Evolutionary conservation across 1,284 basidiomycete genomes (phyloP).

Genomic region (Papiliotrema laurentii): DNA sequence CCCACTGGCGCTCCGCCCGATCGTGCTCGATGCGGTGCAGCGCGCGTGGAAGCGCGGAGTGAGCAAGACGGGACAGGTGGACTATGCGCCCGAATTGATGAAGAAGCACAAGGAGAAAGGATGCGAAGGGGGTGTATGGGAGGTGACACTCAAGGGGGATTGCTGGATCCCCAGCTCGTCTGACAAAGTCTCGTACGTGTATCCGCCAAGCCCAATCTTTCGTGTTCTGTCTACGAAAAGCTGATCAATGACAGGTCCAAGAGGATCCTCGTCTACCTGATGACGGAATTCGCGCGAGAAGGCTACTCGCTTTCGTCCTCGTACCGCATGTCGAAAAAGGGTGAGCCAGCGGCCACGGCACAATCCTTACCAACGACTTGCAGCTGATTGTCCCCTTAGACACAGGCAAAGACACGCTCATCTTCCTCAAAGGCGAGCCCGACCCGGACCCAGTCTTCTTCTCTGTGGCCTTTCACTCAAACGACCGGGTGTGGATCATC

Average conservation of each 20-base stretch:
- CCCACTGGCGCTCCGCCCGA: constrained; percentile 24
- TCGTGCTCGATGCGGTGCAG: constrained; percentile 31
- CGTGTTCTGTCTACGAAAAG: background rate
- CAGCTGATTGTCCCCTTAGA: constrained; percentile 18
- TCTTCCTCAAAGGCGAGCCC: constrained; percentile 31
- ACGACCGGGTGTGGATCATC: constrained; percentile 44
- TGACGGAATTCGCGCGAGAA: constrained; percentile 35
- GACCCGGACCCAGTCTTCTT: constrained; percentile 45
- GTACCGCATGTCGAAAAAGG: constrained; percentile 39
- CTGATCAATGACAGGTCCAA: constrained; percentile 26
- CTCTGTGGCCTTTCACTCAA: constrained; percentile 38
- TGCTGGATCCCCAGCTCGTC: constrained; percentile 37
- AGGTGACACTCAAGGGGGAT: constrained; percentile 34
- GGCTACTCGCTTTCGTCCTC: constrained; percentile 36
- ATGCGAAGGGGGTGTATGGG: constrained; percentile 45
- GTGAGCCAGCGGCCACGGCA: constrained; percentile 22
- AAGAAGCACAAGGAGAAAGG: constrained; percentile 37
- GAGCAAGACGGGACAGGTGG: constrained; percentile 26
- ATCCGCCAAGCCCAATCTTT: background rate
- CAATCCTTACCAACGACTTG: background rate
- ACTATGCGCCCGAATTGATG: constrained; percentile 40
- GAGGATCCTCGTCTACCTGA: constrained; percentile 39
- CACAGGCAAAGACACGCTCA: constrained; percentile 43
- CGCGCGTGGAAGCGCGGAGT: constrained; percentile 37
- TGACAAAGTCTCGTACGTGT: constrained; percentile 43